Percentiles rank a stretch among this genome's conserved stretches.
Conservation (phyloP, 1,284 basidiomycete genomes). For the Trichosporon sp. region DNA sequence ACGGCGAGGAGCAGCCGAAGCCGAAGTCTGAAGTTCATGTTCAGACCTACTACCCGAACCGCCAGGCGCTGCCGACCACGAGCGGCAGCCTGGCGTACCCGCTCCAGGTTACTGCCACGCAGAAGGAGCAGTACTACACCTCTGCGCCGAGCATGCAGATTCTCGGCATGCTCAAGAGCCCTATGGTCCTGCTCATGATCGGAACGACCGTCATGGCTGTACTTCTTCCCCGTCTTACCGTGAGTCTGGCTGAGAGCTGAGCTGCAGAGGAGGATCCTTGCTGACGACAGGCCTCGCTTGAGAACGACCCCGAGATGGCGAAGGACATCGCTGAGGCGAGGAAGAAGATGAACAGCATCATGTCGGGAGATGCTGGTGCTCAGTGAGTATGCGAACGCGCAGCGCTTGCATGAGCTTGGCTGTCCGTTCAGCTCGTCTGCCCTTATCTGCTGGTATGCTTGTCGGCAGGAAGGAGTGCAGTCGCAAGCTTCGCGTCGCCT, state of each 20-base stretch:
- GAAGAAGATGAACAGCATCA: conserved; percentile 64
- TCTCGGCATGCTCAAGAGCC: conserved; percentile 75
- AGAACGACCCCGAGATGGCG: conserved; percentile 73
- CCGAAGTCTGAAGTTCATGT: conserved; percentile 51
- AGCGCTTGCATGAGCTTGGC: too few relatives aligned
- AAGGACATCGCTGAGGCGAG: conserved; percentile 72
- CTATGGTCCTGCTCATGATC: conserved; percentile 84
- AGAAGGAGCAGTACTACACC: conserved; percentile 70
- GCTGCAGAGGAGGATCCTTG: not conserved
- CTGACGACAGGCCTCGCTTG: conserved; percentile 63
- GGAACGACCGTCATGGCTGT: conserved; percentile 70
- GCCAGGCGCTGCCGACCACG: conserved; percentile 62
- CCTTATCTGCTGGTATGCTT: too few relatives aligned
- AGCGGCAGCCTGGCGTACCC: conserved; percentile 71
- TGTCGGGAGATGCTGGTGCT: conserved; percentile 58
- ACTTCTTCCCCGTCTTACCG: conserved; percentile 78
- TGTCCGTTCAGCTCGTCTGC: too few relatives aligned
- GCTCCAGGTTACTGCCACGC: conserved; percentile 62
- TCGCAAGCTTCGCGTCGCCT: too few relatives aligned
- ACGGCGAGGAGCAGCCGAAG: not conserved
- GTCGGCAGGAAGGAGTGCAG: too few relatives aligned
- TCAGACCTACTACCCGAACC: conserved; percentile 67
- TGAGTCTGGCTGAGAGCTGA: conserved; percentile 51
- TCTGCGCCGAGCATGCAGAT: conserved; percentile 70
- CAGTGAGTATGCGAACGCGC: conserved; percentile 39